Evolutionary conservation across 306 rosid species (phyloP), one percentile per base, ranked within the genome.

Genomic region (Dicorynia guianensis): DNA sequence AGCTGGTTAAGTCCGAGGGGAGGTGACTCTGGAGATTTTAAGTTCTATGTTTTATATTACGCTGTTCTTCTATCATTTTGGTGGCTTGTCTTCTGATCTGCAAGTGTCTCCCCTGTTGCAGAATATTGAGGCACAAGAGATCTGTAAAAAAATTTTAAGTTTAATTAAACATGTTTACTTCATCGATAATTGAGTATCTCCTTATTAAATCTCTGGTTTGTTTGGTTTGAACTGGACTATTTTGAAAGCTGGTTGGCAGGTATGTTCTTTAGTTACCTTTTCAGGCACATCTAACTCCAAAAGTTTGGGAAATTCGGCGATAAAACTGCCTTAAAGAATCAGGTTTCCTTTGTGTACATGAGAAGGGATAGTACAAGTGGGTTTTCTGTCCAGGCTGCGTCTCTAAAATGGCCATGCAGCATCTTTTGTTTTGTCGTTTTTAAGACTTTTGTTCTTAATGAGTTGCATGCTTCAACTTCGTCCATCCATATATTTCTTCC

Each of bases 1-100:
- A 90, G 87, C 83, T 89, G 83, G 93, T 93, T 76, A 93, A 91
- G 38, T 89, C 96, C 0, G 97, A 91, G 81, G 96, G 98, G 34
- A 85, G 97, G 85, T 93, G 76, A 82, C 67, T 65, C 38, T 76
- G 36, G 53, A 44, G 59, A 71, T 65, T 13, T 39, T 8, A 18
- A 61, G 19, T 74, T 20, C 44, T 58, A 54, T 62, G 54, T 66
- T 48, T 14, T 49, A 35, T 55, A 48, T 63, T 53, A 52, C 43
- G 71, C 65, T 69, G 54, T 67, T 86, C 69, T 40, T 38, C 19
- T 46, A 36, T 43, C 55, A 52, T 78, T 62, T 50, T 58, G 65
- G 54, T 74, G 79, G 74, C 43, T 61, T 76, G 57, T 76, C 14
- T 67, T 63, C 70, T 76, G 42, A 52, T 55, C 44, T 56, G 42